Conservation (phyloP, 78 protist genomes). For the Capsaspora owczarzaki region DNA sequence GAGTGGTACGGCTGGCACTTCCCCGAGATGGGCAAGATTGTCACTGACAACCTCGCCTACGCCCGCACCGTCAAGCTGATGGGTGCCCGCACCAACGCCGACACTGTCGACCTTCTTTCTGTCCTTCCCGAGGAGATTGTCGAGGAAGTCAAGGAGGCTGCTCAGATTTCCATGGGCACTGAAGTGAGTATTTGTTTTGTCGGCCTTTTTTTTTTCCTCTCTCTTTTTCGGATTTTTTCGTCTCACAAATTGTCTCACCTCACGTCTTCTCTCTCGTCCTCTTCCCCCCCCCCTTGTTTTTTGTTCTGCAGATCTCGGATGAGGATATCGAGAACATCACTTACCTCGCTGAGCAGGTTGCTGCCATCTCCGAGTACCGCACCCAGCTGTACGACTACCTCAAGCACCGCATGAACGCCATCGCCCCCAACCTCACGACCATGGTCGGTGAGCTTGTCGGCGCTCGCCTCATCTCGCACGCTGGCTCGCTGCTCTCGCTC, state of each 20-base stretch:
- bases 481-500: slow-evolving; percentile 86
- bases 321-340: slow-evolving; percentile 82
- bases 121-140: slow-evolving; percentile 73
- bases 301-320: slow-evolving; percentile 30
- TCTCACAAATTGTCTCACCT: too few species aligned
- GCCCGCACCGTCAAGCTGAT: slow-evolving; percentile 57
- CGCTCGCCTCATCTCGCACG: slow-evolving; percentile 86
- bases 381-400: slow-evolving; percentile 85
- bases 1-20: slow-evolving; percentile 99
- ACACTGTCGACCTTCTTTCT: slow-evolving; percentile 56
- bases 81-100: slow-evolving; percentile 47
- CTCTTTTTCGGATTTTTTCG: too few species aligned
- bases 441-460: slow-evolving; percentile 94
- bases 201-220: too few species aligned
- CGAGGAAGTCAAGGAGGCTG: slow-evolving; percentile 47
- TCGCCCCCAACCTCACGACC: slow-evolving; percentile 91
- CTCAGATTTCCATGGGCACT: slow-evolving; percentile 36
- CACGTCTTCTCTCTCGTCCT: too few species aligned
- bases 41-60: slow-evolving; percentile 73
- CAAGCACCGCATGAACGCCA: slow-evolving; percentile 79
- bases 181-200: slow-evolving; percentile 2
- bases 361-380: slow-evolving; percentile 75
- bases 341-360: slow-evolving; percentile 71
- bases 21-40: slow-evolving; percentile 90
- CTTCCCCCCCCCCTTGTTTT: not conserved